Percentiles rank a stretch among this genome's conserved stretches.
Evolutionary conservation across 78 protist genomes (phyloP).

Genomic region (Creolimax fragrantissima): DNA sequence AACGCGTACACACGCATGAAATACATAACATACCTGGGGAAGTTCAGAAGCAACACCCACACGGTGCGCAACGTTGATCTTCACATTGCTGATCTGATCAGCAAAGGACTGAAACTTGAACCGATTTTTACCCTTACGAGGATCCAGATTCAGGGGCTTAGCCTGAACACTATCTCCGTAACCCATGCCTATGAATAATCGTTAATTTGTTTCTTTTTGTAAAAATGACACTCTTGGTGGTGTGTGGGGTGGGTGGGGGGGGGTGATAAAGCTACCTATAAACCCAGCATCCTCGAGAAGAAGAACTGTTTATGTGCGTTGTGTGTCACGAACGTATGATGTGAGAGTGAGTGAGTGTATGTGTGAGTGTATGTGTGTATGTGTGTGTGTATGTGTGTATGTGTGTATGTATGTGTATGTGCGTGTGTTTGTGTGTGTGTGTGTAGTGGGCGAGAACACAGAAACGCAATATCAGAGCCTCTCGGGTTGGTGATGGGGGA

Average conservation of each 20-base stretch:
- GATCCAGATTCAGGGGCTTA: neutral
- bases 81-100: neutral
- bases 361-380: conserved; percentile 1
- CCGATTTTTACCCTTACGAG: neutral
- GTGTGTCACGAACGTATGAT: too few species aligned
- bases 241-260: neutral
- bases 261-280: neutral
- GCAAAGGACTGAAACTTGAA: neutral
- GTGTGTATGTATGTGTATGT: neutral
- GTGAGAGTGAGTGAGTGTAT: conserved; percentile 8
- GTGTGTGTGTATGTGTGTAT: conserved; percentile 12
- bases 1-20: neutral
- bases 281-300: neutral
- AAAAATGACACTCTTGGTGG: neutral
- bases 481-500: too few species aligned
- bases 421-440: neutral
- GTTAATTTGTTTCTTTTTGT: neutral
- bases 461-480: too few species aligned
- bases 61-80: neutral
- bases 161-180: neutral
- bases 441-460: neutral
- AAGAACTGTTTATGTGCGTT: neutral
- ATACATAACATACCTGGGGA: neutral
- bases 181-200: neutral
- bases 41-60: neutral